These are phyloP conservation scores for Epichloe uncinata DNA, from an alignment of 2,329 filamentous ascomycete species.

Conservation along the genomic window DNA sequence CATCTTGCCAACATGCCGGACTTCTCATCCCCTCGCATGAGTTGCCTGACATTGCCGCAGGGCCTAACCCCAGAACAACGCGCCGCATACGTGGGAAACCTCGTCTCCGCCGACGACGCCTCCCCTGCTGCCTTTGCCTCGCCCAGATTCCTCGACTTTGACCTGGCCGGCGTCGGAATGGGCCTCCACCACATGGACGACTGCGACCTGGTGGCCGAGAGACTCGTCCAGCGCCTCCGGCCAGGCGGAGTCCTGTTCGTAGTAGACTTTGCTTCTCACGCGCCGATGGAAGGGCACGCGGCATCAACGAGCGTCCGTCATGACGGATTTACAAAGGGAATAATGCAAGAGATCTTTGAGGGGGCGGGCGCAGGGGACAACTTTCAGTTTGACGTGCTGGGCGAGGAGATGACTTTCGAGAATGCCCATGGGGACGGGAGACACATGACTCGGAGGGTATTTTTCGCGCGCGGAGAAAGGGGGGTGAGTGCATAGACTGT, in stretches of 20 bases:
- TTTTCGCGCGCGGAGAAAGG: slow-evolving; percentile 15
- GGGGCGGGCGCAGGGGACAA: slow-evolving; percentile 44
- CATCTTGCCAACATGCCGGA: not conserved
- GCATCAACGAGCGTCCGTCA: slow-evolving; percentile 43
- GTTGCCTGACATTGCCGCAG: slow-evolving; percentile 12
- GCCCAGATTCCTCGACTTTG: slow-evolving; percentile 54
- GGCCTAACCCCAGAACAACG: slow-evolving; percentile 39
- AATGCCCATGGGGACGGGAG: slow-evolving; percentile 16
- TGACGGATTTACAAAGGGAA: slow-evolving; percentile 49
- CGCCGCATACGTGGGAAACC: slow-evolving; percentile 43
- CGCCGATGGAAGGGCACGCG: slow-evolving; percentile 12
- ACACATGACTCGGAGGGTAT: slow-evolving; percentile 28
- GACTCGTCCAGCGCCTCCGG: slow-evolving; percentile 47
- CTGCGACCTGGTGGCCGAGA: slow-evolving; percentile 42
- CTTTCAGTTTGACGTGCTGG: slow-evolving; percentile 44
- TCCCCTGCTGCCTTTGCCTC: slow-evolving; percentile 43
- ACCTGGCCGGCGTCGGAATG: slow-evolving; percentile 49
- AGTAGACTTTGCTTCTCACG: slow-evolving; percentile 52
- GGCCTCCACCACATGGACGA: slow-evolving; percentile 58
- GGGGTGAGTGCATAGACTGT: no score
- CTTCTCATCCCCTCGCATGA: not conserved
- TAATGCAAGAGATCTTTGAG: slow-evolving; percentile 47
- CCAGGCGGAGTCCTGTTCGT: slow-evolving; percentile 55
- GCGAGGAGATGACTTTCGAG: slow-evolving; percentile 34
- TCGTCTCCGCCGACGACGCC: slow-evolving; percentile 32